These are phyloP conservation scores for Afroboletus lepidellus DNA, from an alignment of 1,284 basidiomycete species.

Conservation along the genomic window DNA sequence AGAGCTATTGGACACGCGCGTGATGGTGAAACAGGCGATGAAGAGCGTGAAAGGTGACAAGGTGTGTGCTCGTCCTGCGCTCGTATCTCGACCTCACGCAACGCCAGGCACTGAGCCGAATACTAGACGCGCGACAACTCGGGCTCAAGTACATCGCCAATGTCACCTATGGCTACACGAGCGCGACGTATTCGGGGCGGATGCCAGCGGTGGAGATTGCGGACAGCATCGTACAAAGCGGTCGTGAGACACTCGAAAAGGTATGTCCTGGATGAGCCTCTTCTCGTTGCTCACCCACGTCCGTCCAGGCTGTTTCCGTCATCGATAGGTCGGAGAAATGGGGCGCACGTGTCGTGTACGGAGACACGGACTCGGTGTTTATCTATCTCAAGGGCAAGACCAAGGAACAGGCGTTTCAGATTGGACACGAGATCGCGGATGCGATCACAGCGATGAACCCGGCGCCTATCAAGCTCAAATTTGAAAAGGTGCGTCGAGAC, in stretches of 20 bases:
- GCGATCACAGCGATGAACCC: slow-evolving; percentile 86
- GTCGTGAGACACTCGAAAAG: slow-evolving; percentile 93
- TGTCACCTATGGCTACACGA: slow-evolving; percentile 94
- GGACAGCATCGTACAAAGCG: slow-evolving; percentile 96
- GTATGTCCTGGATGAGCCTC: slow-evolving; percentile 37
- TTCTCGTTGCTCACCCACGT: neutral
- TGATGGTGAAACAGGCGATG: slow-evolving; percentile 97
- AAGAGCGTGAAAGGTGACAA: slow-evolving; percentile 75
- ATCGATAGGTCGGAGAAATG: slow-evolving; percentile 82
- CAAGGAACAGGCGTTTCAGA: slow-evolving; percentile 89
- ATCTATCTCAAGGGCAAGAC: slow-evolving; percentile 85
- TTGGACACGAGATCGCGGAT: slow-evolving; percentile 91
- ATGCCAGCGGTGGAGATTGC: slow-evolving; percentile 99
- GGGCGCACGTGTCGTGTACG: slow-evolving; percentile 93
- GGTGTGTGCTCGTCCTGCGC: slow-evolving; percentile 36
- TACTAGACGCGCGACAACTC: slow-evolving; percentile 86
- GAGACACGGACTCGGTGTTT: slow-evolving; percentile 98
- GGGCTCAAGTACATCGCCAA: slow-evolving; percentile 86
- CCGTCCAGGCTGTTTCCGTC: slow-evolving; percentile 72
- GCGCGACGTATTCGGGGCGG: slow-evolving; percentile 89
- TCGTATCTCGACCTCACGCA: neutral
- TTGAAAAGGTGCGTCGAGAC: slow-evolving; percentile 75
- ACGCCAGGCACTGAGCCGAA: slow-evolving; percentile 62
- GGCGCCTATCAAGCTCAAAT: slow-evolving; percentile 91
- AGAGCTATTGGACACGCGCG: slow-evolving; percentile 92